phyloP scores from a whole-genome alignment of 176 grass and related monocot genomes.

The Aegilops bicornis region DNA sequence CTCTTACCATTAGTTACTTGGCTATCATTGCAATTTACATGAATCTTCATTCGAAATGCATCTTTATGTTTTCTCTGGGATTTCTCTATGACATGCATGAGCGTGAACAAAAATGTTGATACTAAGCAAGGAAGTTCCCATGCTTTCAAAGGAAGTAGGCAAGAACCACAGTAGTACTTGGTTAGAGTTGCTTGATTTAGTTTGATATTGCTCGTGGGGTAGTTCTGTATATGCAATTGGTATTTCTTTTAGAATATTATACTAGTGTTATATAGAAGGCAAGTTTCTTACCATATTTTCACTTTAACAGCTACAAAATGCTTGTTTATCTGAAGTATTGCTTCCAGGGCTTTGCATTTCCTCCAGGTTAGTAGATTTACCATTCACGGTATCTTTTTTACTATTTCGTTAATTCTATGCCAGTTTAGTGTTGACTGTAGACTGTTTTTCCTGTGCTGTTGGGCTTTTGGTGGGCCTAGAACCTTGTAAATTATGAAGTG shows the following conservation, averaged over 20 bases:
- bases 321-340: conserved; percentile 99
- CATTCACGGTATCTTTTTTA: not conserved
- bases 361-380: conserved; percentile 64
- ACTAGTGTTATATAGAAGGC: conserved; percentile 3
- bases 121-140: not conserved
- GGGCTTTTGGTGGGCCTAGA: not conserved
- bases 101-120: conserved; percentile 9
- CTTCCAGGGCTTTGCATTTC: conserved; percentile 94
- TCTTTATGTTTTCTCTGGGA: not conserved
- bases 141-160: not conserved
- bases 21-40: not conserved
- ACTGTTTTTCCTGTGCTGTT: conserved; percentile 3
- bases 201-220: conserved; percentile 20
- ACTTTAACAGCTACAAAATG: conserved; percentile 76
- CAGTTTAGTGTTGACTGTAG: conserved; percentile 18
- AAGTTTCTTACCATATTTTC: conserved; percentile 34
- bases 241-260: conserved; percentile 5
- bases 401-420: conserved; percentile 18
- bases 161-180: not conserved
- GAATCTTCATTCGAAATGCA: conserved; percentile 10
- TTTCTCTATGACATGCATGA: not conserved
- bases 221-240: not conserved
- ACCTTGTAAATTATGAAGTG: not conserved
- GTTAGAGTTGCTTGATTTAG: conserved; percentile 12
- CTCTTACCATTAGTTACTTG: not conserved